phyloP scores from a whole-genome alignment of 345 rosid species.

The Lagerstroemia speciosa region DNA sequence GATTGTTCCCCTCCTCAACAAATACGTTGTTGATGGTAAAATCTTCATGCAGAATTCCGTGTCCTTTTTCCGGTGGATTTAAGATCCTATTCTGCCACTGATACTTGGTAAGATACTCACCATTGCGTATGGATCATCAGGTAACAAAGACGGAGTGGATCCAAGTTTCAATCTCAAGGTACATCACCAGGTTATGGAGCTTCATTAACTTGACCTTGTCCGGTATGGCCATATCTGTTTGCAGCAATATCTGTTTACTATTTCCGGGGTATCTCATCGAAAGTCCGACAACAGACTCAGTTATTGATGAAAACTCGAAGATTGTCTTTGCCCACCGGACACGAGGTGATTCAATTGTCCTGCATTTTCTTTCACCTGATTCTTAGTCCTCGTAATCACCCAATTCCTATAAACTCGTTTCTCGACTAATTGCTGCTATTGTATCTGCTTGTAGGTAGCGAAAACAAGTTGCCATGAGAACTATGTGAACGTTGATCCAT shows the following conservation, averaged over 20 bases:
- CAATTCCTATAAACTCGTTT: too few relatives aligned
- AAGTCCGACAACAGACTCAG: constrained; percentile 23
- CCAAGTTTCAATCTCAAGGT: constrained; percentile 3
- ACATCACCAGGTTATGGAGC: neutral
- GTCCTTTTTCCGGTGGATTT: neutral
- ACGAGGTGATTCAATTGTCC: constrained; percentile 23
- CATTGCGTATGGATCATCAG: neutral
- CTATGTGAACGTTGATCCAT: constrained; percentile 16
- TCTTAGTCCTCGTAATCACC: too few relatives aligned
- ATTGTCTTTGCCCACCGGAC: constrained; percentile 33
- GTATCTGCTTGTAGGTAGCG: constrained; percentile 13
- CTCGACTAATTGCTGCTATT: too few relatives aligned
- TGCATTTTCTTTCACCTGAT: neutral
- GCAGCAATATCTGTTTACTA: neutral
- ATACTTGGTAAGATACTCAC: neutral
- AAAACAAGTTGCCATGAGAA: constrained; percentile 20
- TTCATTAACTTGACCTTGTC: neutral
- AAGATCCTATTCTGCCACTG: neutral
- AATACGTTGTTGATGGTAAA: constrained; percentile 24
- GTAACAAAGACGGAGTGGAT: constrained; percentile 2
- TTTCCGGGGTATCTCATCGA: constrained; percentile 43
- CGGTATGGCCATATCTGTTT: neutral
- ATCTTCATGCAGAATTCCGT: neutral
- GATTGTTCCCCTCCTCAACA: constrained; percentile 13
- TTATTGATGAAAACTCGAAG: constrained; percentile 21